A percentile compares a stretch with the other conserved stretches of the same genome.
Conservation (phyloP, 2,329 filamentous ascomycete genomes). For the Aspergillus brunneoviolaceus region DNA sequence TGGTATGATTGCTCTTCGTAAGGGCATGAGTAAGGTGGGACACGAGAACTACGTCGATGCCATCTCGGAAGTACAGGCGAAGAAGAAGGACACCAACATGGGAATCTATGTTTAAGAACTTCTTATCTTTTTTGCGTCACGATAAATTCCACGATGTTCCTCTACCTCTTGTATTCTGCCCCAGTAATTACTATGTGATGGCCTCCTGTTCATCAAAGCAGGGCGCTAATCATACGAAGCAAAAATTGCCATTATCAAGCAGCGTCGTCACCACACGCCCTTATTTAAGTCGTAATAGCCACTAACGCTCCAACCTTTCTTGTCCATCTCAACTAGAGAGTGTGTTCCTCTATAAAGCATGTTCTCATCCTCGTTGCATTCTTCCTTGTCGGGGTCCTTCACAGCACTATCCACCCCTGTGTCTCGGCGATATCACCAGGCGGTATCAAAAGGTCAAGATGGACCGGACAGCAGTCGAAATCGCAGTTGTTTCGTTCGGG, state of each 20-base stretch:
- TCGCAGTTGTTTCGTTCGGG: no score
- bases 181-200: not conserved
- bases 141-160: slow-evolving; percentile 4
- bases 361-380: slow-evolving; percentile 48
- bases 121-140: slow-evolving; percentile 1
- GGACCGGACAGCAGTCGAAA: no score
- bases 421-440: slow-evolving; percentile 77
- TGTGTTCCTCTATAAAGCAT: slow-evolving; percentile 55
- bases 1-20: slow-evolving; percentile 95
- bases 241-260: no score
- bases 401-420: slow-evolving; percentile 73
- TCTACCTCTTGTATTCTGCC: not conserved
- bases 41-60: slow-evolving; percentile 99
- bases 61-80: slow-evolving; percentile 81
- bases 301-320: slow-evolving; percentile 56
- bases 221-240: no score
- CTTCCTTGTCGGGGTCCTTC: slow-evolving; percentile 74
- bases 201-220: no score
- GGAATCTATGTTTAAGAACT: slow-evolving; percentile 44
- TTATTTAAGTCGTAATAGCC: no score
- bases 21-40: slow-evolving; percentile 92
- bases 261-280: no score
- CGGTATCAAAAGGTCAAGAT: slow-evolving; percentile 64
- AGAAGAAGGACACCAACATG: slow-evolving; percentile 79
- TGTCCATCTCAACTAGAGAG: slow-evolving; percentile 68